Base-by-base conservation (phyloP, 805 yeast species). In the Clavispora fructus region DNA sequence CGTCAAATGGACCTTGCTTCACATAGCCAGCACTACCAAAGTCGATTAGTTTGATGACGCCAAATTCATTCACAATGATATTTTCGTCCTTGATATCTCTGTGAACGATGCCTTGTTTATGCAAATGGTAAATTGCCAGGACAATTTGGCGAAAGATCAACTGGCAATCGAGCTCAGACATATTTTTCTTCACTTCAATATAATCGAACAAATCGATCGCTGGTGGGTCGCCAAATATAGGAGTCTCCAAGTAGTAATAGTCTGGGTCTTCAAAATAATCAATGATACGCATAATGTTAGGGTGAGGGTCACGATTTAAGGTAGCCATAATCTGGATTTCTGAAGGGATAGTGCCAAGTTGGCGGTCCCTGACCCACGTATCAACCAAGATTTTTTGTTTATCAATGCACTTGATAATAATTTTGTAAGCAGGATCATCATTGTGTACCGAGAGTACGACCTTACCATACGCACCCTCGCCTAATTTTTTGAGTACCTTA, bases 381-480 rank as follows among this genome's bases (percentile, higher is more conserved):
- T 94, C 99, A 10, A 94, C 97, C 57, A 94, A 71, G 57, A 94
- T 94, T 47, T 96, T 77, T 55, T 89, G 96, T 59, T 94, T 94
- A 61, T 87, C 86, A 42, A 94, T 94, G 56, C 95, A 82, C 64
- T 94, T 94, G 48, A 91, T 79, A 14, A 94, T 87, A 35, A 89
- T 84, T 50, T 74, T 78, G 61, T 87, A 83, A 2, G 66, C 65
- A 0, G 78, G 75, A 54, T 86, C 89, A 26, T 75, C 71, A 40
- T 76, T 78, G 58, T 84, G 86, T 61, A 78, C 78, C 4, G 87
- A 94, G 23, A 88, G 73, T 25, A 88, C 84, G 16, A 94, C 99
- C 60, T 88, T 87, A 11, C 99, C 99, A 60, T 94, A 94, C 0
- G 98, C 97, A 33, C 99, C 99, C 63, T 87, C 92, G 1, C 99